phyloP scores from a whole-genome alignment of 257 asterid species.

The Cinchona pubescens region DNA sequence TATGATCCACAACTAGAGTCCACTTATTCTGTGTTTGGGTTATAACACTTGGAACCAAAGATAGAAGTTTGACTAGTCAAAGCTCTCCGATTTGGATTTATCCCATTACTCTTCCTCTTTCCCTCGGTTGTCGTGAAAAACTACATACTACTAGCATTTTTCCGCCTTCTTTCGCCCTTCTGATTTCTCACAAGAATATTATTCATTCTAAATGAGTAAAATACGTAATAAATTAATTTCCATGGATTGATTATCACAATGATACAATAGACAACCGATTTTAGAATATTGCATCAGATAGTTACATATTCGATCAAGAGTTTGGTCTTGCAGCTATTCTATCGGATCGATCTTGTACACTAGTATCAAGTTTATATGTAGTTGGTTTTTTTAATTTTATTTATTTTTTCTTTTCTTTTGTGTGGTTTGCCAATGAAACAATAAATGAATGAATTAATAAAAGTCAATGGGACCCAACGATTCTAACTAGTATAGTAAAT shows the following conservation, averaged over 20 bases:
- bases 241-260: neutral
- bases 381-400: neutral
- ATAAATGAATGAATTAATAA: neutral
- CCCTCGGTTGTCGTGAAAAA: no score
- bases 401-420: no score
- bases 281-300: neutral
- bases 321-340: constrained; percentile 1
- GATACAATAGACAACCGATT: neutral
- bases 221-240: no score
- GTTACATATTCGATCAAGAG: neutral
- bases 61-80: no score
- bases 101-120: no score
- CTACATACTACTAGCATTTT: no score
- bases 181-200: neutral
- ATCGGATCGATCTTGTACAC: neutral
- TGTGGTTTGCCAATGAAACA: constrained; percentile 10
- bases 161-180: neutral
- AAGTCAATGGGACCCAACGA: constrained; percentile 9
- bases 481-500: constrained; percentile 17
- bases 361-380: neutral
- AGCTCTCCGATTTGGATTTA: no score
- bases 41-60: no score
- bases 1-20: no score
- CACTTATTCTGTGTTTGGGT: no score
- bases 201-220: no score